phyloP scores from a whole-genome alignment of 208 protist species.

The Naegleria lovaniensis region DNA sequence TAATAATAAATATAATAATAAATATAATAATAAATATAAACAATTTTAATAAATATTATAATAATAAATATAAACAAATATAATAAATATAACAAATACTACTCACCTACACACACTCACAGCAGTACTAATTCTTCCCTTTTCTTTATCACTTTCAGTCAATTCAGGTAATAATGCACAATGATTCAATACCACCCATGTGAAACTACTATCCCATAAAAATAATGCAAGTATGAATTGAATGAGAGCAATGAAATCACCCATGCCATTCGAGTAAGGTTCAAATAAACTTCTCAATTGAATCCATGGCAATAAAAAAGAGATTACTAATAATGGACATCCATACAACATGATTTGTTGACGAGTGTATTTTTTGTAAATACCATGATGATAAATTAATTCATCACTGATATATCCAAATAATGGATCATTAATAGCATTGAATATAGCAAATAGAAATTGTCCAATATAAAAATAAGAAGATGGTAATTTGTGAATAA shows the following conservation, averaged over 20 bases:
- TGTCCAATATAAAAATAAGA: not conserved
- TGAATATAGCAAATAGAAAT: not conserved
- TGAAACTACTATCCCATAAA: not conserved
- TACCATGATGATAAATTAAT: not conserved
- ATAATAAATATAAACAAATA: too few relatives aligned
- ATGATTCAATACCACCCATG: not conserved
- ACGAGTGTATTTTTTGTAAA: not conserved
- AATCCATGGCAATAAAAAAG: not conserved
- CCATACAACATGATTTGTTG: not conserved
- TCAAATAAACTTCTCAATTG: not conserved
- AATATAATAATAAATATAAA: too few relatives aligned
- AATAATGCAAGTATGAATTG: not conserved
- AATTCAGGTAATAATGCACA: not conserved
- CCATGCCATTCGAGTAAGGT: not conserved
- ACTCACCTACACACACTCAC: not conserved
- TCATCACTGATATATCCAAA: not conserved
- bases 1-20: too few relatives aligned
- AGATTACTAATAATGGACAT: not conserved
- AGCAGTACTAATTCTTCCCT: not conserved
- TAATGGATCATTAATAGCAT: not conserved
- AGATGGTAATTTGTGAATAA: not conserved
- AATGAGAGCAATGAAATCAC: not conserved
- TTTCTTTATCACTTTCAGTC: not conserved
- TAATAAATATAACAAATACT: too few relatives aligned
- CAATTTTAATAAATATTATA: too few relatives aligned